Percentiles rank a stretch among this genome's conserved stretches.
Conservation (phyloP, 1,139 yeast species). For the Magnusiomyces sp. region DNA sequence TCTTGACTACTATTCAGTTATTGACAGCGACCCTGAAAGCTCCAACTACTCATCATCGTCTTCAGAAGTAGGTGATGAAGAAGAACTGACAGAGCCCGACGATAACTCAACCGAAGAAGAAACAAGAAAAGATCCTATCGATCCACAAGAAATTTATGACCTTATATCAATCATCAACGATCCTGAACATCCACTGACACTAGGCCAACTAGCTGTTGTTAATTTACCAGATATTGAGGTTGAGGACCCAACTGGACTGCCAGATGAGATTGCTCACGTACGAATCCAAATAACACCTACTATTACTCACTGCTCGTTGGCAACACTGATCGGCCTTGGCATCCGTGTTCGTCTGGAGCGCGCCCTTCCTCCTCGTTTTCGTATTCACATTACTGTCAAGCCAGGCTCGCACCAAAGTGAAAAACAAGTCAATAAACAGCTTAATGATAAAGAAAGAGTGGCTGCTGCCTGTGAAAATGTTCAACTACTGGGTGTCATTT, state of each 20-base stretch:
- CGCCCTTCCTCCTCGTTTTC: slow-evolving; percentile 74
- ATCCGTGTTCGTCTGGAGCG: slow-evolving; percentile 87
- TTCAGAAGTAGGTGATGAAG: slow-evolving; percentile 10
- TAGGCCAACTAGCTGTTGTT: slow-evolving; percentile 93
- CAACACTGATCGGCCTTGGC: slow-evolving; percentile 92
- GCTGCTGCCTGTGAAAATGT: slow-evolving; percentile 99
- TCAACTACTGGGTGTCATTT: slow-evolving; percentile 77
- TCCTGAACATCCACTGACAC: slow-evolving; percentile 94
- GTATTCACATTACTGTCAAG: slow-evolving; percentile 71
- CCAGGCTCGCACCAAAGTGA: slow-evolving; percentile 96
- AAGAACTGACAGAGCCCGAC: slow-evolving; percentile 9
- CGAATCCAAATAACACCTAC: slow-evolving; percentile 89
- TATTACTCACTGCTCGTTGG: slow-evolving; percentile 93
- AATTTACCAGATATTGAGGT: slow-evolving; percentile 74
- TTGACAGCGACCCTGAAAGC: slow-evolving; percentile 12
- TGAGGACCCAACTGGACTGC: slow-evolving; percentile 41
- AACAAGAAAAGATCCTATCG: slow-evolving; percentile 49
- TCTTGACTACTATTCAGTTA: slow-evolving; percentile 17
- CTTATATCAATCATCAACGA: slow-evolving; percentile 84
- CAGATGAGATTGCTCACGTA: slow-evolving; percentile 60
- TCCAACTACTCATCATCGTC: slow-evolving; percentile 8
- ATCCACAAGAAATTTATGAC: slow-evolving; percentile 66
- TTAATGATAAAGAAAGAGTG: slow-evolving; percentile 94
- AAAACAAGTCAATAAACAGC: slow-evolving; percentile 88
- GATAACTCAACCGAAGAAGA: slow-evolving; percentile 1